Base-by-base conservation (phyloP, 768 basidiomycete genomes). In the Nidularia pulvinata region DNA sequence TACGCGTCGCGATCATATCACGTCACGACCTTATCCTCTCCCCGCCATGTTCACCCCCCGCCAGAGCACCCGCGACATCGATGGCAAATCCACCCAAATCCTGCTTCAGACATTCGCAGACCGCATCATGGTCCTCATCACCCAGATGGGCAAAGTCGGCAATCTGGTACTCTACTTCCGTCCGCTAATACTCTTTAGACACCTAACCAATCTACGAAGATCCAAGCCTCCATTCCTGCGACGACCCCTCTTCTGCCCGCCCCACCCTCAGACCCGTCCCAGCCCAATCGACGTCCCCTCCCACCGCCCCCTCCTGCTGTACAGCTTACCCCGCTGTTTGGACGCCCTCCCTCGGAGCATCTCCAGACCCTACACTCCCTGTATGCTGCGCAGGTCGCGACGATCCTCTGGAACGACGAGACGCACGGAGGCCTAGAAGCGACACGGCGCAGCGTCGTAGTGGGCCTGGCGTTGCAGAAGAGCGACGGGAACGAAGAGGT, bases 141-240 rank as follows among this genome's bases (percentile, higher is more conserved):
- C 93, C 1, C 95, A 98, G 68, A 66, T 93, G 56, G 91, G 91
- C 37, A 95, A 94, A 81, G 88, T 96, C 10, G 95, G 95, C 52
- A 85, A 80, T 64, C 65, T 98, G 72, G 94, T 96, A 65, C 67
- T 71, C 61, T 45, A 43, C 13, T 32, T 50, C 25, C 34, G 42
- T 53, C 42, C 43, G 11, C 16, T 35, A n/a, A 52, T 50, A 14
- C 54, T 52, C 7, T 19, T 44, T 5, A 51, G 2, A 11, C 16
- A 32, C 16, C 11, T 22, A 10, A 39, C 30, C 11, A 13, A 11
- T 44, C 9, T 14, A 14, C 16, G 16, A 7, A 95, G 93, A 89
- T 94, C 48, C 91, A 95, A 78, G 89, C 82, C 36, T 82, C 84
- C 6, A 77, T 93, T 14, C 89, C 93, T 9, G 69, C 81, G 6